These are phyloP conservation scores for Candida wancherniae DNA, from an alignment of 805 yeast species.

Conservation along the genomic window DNA sequence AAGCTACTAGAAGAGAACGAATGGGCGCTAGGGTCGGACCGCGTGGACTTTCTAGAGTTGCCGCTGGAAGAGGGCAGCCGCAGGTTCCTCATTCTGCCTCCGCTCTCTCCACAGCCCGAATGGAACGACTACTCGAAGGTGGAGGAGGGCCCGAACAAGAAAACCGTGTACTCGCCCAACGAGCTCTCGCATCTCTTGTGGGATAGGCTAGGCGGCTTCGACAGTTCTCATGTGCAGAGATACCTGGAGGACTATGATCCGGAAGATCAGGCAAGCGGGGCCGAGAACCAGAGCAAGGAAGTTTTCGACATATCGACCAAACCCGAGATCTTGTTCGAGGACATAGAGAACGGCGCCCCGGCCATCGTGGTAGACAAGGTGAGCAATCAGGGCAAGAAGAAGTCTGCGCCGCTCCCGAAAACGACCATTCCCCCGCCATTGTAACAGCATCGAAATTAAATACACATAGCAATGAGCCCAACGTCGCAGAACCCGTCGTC, in stretches of 20 bases:
- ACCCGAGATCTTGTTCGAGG: constrained; percentile 35
- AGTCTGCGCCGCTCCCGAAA: constrained; percentile 21
- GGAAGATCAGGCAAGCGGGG: constrained; percentile 8
- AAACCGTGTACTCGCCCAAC: constrained; percentile 31
- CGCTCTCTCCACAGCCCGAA: constrained; percentile 40
- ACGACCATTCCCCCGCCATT: constrained; percentile 34
- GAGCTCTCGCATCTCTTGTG: constrained; percentile 41
- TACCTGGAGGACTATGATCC: constrained; percentile 19
- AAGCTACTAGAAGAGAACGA: constrained; percentile 10
- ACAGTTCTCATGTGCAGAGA: constrained; percentile 31
- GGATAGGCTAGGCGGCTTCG: constrained; percentile 40
- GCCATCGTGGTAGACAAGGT: constrained; percentile 37
- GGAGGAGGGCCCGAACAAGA: constrained; percentile 39
- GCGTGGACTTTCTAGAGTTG: constrained; percentile 31
- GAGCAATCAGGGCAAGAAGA: constrained; percentile 13
- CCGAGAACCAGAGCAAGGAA: constrained; percentile 1
- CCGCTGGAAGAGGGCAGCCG: constrained; percentile 36
- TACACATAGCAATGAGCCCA: constrained; percentile 2
- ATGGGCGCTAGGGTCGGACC: constrained; percentile 13
- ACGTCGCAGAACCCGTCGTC: constrained; percentile 2
- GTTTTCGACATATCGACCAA: constrained; percentile 23
- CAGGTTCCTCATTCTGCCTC: constrained; percentile 42
- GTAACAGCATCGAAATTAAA: constrained; percentile 2
- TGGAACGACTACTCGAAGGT: constrained; percentile 40
- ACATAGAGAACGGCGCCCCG: constrained; percentile 36